Evolutionary conservation across 2,329 filamentous ascomycete genomes (phyloP).

Genomic region (Cladosporium sp.): DNA sequence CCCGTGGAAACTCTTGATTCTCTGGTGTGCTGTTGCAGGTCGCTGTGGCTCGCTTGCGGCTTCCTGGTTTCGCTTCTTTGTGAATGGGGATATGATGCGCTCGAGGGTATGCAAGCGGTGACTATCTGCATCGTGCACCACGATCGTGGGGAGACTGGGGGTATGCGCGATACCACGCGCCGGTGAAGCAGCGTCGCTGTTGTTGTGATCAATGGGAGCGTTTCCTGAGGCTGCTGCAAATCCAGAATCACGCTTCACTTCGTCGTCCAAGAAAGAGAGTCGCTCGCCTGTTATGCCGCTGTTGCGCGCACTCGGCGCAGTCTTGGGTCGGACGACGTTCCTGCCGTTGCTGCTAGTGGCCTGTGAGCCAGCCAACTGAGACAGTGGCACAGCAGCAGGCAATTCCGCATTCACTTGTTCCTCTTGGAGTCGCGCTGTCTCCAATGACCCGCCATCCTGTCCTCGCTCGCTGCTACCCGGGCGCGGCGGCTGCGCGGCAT

Average conservation of each 20-base stretch:
- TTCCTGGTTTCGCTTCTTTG: constrained; percentile 3
- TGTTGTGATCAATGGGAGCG: not conserved
- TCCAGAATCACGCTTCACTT: constrained; percentile 38
- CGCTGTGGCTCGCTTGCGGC: not conserved
- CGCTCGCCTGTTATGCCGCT: not conserved
- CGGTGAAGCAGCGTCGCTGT: constrained; percentile 3
- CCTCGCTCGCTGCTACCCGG: not conserved
- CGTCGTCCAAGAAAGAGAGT: constrained; percentile 19
- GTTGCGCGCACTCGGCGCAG: constrained; percentile 17
- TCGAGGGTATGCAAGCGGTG: constrained; percentile 9
- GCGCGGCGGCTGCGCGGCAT: constrained; percentile 5
- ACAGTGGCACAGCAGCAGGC: not conserved
- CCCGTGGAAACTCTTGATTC: constrained; percentile 44
- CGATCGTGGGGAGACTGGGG: constrained; percentile 42
- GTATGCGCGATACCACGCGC: constrained; percentile 7
- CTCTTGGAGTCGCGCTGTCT: not conserved
- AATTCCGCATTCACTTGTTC: not conserved
- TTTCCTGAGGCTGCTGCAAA: constrained; percentile 30
- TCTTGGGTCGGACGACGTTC: constrained; percentile 4
- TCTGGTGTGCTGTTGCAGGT: constrained; percentile 19
- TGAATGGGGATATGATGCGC: constrained; percentile 16
- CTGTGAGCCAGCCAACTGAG: constrained; percentile 6
- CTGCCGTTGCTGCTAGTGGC: not conserved
- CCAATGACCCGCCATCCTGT: not conserved
- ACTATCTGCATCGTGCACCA: constrained; percentile 25